These are phyloP conservation scores for Helichrysum umbraculigerum DNA, from an alignment of 129 eudicot species.

Conservation along the genomic window DNA sequence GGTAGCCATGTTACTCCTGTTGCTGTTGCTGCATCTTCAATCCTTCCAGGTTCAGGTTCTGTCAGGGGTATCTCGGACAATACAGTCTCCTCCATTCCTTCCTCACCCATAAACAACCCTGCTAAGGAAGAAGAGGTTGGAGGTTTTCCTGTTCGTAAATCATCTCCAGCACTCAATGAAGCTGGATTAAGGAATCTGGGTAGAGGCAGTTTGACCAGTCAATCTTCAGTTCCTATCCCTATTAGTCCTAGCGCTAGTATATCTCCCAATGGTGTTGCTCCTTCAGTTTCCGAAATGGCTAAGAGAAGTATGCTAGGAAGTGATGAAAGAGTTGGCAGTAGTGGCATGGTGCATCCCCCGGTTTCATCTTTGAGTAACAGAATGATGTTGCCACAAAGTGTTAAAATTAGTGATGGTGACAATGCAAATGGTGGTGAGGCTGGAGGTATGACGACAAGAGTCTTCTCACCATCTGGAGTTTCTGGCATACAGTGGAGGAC, in stretches of 20 bases:
- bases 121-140: conserved; percentile 68
- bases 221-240: conserved; percentile 47
- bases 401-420: conserved; percentile 61
- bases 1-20: conserved; percentile 53
- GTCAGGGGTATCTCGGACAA: conserved; percentile 43
- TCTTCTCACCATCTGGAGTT: conserved; percentile 69
- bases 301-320: conserved; percentile 66
- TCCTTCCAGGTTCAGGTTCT: conserved; percentile 47
- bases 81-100: conserved; percentile 41
- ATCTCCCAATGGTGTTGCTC: conserved; percentile 58
- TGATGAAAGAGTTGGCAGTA: conserved; percentile 71
- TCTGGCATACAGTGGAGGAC: conserved; percentile 98
- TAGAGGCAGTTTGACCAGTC: conserved; percentile 60
- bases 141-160: conserved; percentile 64
- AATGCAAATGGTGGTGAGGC: conserved; percentile 56
- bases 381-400: conserved; percentile 63
- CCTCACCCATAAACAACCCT: conserved; percentile 51
- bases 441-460: conserved; percentile 57
- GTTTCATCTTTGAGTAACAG: conserved; percentile 67
- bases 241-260: conserved; percentile 50
- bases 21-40: conserved; percentile 34
- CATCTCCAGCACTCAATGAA: conserved; percentile 74
- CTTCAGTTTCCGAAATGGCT: conserved; percentile 63
- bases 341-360: conserved; percentile 56
- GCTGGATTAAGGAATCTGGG: conserved; percentile 59